Conservation (phyloP, 1,284 basidiomycete genomes). For the Ceratobasidium sp. region DNA sequence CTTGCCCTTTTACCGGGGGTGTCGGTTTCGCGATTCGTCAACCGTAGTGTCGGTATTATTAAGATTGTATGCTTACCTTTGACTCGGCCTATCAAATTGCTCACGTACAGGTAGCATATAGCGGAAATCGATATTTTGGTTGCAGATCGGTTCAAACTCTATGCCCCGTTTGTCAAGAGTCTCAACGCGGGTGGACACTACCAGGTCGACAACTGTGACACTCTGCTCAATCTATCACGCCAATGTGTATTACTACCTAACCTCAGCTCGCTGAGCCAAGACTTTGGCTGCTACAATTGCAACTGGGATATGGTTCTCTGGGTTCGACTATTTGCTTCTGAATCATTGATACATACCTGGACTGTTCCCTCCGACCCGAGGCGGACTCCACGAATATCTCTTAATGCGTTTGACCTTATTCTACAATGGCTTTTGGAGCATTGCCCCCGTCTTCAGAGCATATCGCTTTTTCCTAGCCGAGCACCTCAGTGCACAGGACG, state of each 20-base stretch:
- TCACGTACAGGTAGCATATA: not conserved
- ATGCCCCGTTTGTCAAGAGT: too few species aligned
- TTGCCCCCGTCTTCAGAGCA: not conserved
- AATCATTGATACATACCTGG: not conserved
- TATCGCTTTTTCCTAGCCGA: conserved; percentile 1
- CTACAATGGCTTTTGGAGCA: not conserved
- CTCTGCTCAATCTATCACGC: not conserved
- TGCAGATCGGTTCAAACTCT: not conserved
- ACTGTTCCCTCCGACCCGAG: not conserved
- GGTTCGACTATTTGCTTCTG: not conserved
- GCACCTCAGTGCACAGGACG: too few species aligned
- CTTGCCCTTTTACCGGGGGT: conserved; percentile 5
- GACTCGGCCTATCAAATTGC: too few species aligned
- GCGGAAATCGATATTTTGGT: not conserved
- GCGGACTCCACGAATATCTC: not conserved
- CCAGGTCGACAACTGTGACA: not conserved
- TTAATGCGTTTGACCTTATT: not conserved
- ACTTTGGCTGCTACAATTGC: not conserved
- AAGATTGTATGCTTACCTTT: too few species aligned
- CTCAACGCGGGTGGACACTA: not conserved
- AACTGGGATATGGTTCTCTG: not conserved
- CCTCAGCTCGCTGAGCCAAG: not conserved
- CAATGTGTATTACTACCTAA: not conserved
- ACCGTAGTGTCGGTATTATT: too few species aligned
- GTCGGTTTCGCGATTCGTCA: too few species aligned